These are phyloP conservation scores for Taphrina confusa DNA, from an alignment of 1,139 yeast genomes.

Conservation along the genomic window DNA sequence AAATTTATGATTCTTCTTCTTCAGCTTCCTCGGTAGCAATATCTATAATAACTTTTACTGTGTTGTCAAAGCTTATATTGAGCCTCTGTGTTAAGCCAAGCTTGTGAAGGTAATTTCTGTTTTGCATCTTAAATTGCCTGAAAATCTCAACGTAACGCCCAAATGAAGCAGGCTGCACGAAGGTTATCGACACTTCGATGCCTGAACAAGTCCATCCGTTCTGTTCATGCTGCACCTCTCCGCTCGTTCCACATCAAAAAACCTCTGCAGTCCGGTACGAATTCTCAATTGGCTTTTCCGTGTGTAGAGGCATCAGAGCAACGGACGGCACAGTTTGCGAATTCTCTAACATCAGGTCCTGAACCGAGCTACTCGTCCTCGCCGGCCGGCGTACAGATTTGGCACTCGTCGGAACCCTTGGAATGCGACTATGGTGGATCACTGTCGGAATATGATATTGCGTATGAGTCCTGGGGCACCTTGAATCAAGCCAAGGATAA, in stretches of 20 bases:
- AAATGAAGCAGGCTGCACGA: not conserved
- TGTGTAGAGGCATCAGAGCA: conserved; percentile 77
- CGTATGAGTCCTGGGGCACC: conserved; percentile 89
- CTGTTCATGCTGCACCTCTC: too few species aligned
- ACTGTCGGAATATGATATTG: conserved; percentile 71
- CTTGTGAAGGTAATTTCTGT: too few species aligned
- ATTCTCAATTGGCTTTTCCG: conserved; percentile 76
- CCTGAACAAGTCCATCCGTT: not conserved
- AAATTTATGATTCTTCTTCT: too few species aligned
- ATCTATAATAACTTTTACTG: too few species aligned
- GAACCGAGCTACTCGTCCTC: conserved; percentile 32
- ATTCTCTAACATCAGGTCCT: conserved; percentile 26
- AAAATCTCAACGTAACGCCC: too few species aligned
- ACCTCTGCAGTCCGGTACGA: conserved; percentile 44
- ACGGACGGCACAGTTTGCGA: conserved; percentile 51
- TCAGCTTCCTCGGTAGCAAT: too few species aligned
- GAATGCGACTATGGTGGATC: conserved; percentile 80
- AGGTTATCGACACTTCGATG: not conserved
- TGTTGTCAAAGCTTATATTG: too few species aligned
- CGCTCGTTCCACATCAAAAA: not conserved
- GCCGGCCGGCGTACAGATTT: conserved; percentile 45
- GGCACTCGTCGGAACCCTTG: conserved; percentile 68
- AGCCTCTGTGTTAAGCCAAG: too few species aligned
- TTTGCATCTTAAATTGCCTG: too few species aligned
- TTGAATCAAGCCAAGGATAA: conserved; percentile 65